Evolutionary conservation across 2,329 filamentous ascomycete genomes (phyloP).

Genomic region (Penicillium sp.): DNA sequence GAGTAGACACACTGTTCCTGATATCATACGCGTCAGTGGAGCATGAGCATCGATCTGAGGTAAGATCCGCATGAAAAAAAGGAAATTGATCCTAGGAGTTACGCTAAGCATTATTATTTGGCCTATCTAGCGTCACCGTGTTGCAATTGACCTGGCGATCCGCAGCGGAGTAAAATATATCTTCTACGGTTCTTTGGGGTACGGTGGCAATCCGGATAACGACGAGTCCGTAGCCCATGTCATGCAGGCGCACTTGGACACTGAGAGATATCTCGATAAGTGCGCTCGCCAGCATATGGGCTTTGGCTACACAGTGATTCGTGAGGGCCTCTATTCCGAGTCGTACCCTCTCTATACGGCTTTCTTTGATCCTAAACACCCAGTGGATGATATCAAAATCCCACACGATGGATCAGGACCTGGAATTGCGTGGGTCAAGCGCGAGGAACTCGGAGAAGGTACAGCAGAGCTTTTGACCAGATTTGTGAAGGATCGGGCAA

Average conservation of each 20-base stretch:
- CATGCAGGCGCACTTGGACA: constrained; percentile 17
- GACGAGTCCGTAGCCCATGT: constrained; percentile 12
- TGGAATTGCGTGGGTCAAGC: constrained; percentile 50
- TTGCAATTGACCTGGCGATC: constrained; percentile 11
- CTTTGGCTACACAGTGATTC: constrained; percentile 49
- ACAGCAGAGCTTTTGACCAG: constrained; percentile 46
- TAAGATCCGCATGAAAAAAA: neutral
- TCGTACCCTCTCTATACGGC: constrained; percentile 57
- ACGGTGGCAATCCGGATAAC: constrained; percentile 2
- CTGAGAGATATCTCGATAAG: constrained; percentile 10
- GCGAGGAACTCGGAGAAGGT: constrained; percentile 53
- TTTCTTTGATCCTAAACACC: constrained; percentile 42
- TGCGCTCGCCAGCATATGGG: neutral
- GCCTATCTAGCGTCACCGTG: neutral
- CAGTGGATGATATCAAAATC: constrained; percentile 40
- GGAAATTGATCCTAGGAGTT: neutral
- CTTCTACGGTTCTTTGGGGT: constrained; percentile 18
- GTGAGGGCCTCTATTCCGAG: constrained; percentile 56
- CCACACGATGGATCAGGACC: constrained; percentile 44
- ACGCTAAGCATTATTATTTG: neutral
- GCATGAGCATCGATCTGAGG: neutral
- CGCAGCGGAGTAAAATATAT: constrained; percentile 14
- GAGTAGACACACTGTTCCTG: constrained; percentile 1
- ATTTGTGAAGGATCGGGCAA: constrained; percentile 27
- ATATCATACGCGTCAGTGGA: constrained; percentile 10